A percentile compares a stretch with the other conserved stretches of the same genome.
Evolutionary conservation across 106 monocot genomes (phyloP).

Genomic region (Platanthera zijinensis): DNA sequence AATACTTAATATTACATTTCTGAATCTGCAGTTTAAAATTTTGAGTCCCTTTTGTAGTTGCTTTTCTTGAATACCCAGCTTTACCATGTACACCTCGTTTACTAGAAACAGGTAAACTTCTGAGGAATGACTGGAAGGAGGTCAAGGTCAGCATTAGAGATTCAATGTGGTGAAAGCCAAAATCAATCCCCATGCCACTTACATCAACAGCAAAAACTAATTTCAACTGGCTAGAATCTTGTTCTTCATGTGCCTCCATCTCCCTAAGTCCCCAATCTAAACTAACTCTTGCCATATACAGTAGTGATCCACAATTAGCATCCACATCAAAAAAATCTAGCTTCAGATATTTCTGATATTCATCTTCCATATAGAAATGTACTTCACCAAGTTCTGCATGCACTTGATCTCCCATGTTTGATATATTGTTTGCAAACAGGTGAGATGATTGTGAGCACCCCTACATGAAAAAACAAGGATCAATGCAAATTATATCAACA

Average conservation of each 20-base stretch:
- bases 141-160: conserved; percentile 37
- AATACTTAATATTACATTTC: conserved; percentile 58
- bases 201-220: conserved; percentile 53
- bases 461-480: conserved; percentile 29
- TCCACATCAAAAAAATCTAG: conserved; percentile 58
- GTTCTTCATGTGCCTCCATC: conserved; percentile 32
- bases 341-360: conserved; percentile 43
- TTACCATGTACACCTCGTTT: conserved; percentile 36
- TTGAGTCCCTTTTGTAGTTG: conserved; percentile 32
- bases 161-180: conserved; percentile 62
- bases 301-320: conserved; percentile 49
- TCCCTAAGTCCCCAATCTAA: conserved; percentile 69
- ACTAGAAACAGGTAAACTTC: conserved; percentile 33
- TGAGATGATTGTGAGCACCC: conserved; percentile 81
- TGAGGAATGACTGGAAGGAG: conserved; percentile 54
- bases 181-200: conserved; percentile 52
- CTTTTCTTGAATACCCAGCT: conserved; percentile 28
- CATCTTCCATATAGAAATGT: conserved; percentile 49
- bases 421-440: conserved; percentile 73
- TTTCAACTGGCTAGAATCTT: conserved; percentile 23
- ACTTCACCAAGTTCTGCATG: conserved; percentile 82
- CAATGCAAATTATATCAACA: neutral
- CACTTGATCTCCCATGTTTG: conserved; percentile 53
- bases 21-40: conserved; percentile 63
- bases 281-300: conserved; percentile 60